phyloP scores from a whole-genome alignment of 352 stramenopile genomes.

The Globisporangium cystogenes region DNA sequence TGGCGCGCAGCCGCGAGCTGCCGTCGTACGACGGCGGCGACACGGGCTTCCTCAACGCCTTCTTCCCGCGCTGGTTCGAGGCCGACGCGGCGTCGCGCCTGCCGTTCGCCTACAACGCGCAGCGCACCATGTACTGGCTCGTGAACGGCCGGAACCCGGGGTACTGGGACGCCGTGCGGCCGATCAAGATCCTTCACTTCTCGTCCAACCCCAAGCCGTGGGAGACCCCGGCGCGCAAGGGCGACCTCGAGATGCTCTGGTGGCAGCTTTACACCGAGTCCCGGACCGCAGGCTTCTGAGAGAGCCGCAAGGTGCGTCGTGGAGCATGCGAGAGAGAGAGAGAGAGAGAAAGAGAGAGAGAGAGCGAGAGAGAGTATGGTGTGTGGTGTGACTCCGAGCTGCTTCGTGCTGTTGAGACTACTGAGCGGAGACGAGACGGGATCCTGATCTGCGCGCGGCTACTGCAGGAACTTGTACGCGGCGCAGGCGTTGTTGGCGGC shows the following conservation, averaged over 20 bases:
- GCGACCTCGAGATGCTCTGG: conserved; percentile 40
- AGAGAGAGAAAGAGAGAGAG: no score
- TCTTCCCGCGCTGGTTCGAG: conserved; percentile 70
- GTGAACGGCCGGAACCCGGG: conserved; percentile 59
- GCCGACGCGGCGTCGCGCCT: conserved; percentile 43
- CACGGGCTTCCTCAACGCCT: conserved; percentile 84
- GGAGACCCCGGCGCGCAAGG: conserved; percentile 28
- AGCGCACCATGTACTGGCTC: conserved; percentile 77
- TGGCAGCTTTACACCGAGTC: conserved; percentile 40
- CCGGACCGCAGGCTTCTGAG: conserved; percentile 5
- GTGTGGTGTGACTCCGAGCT: neutral
- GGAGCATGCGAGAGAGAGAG: no score
- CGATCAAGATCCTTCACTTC: conserved; percentile 38
- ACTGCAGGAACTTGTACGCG: conserved; percentile 33
- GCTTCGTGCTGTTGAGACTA: no score
- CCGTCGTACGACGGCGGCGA: conserved; percentile 73
- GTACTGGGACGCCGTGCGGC: conserved; percentile 61
- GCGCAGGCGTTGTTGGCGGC: conserved; percentile 24
- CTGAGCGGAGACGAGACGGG: no score
- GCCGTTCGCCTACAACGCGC: conserved; percentile 79
- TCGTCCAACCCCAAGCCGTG: conserved; percentile 39
- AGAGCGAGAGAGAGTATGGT: neutral
- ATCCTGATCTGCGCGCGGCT: neutral
- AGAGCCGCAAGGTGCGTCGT: no score
- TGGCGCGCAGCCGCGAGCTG: conserved; percentile 27